A percentile compares a stretch with the other conserved stretches of the same genome.
phyloP scores from a whole-genome alignment of 257 asterid species.

The Pogostemon cablin region DNA sequence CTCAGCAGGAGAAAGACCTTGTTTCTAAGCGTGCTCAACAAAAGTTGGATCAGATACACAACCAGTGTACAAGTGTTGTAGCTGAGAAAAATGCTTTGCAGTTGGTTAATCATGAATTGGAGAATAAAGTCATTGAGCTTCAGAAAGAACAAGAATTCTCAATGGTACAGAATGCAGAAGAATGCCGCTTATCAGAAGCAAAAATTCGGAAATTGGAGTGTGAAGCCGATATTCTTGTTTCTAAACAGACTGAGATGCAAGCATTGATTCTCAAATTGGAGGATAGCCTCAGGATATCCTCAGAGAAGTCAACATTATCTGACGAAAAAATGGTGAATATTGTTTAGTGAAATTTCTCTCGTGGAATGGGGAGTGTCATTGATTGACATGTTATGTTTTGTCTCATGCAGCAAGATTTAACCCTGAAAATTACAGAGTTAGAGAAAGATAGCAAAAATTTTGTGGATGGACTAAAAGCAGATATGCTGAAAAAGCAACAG shows the following conservation, averaged over 20 bases:
- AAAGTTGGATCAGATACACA: constrained; percentile 62
- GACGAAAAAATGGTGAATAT: constrained; percentile 70
- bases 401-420: constrained; percentile 75
- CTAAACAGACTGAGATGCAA: constrained; percentile 71
- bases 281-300: constrained; percentile 52
- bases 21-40: constrained; percentile 63
- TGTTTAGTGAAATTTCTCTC: constrained; percentile 37
- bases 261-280: constrained; percentile 58
- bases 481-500: constrained; percentile 62
- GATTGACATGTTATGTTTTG: constrained; percentile 33
- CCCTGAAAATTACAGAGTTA: constrained; percentile 57
- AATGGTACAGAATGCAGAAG: constrained; percentile 95
- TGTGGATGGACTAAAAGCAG: constrained; percentile 61
- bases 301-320: constrained; percentile 66
- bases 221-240: constrained; percentile 63
- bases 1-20: constrained; percentile 69
- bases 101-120: constrained; percentile 62
- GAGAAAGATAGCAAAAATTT: constrained; percentile 63
- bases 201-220: constrained; percentile 67
- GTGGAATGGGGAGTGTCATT: constrained; percentile 24
- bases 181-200: constrained; percentile 81
- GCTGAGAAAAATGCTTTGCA: constrained; percentile 68
- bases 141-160: constrained; percentile 85
- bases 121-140: constrained; percentile 65
- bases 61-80: constrained; percentile 45